Percentiles rank a stretch among this genome's conserved stretches.
Evolutionary conservation across 2,329 filamentous ascomycete genomes (phyloP).

Genomic region (Fusarium beomiforme): DNA sequence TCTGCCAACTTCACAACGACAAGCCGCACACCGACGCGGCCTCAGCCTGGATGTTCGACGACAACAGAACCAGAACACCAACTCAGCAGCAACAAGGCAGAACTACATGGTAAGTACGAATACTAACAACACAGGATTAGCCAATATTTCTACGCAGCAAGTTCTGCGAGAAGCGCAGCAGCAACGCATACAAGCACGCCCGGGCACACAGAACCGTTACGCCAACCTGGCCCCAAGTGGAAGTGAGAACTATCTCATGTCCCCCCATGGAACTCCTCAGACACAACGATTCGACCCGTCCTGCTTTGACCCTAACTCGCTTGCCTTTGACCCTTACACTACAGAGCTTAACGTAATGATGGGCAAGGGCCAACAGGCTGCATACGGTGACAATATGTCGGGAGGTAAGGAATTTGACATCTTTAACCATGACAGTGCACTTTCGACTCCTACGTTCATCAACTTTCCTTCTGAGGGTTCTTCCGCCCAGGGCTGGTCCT

Average conservation of each 20-base stretch:
- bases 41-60: constrained; percentile 82
- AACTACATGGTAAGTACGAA: constrained; percentile 59
- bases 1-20: constrained; percentile 62
- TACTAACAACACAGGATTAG: constrained; percentile 67
- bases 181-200: constrained; percentile 81
- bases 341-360: constrained; percentile 56
- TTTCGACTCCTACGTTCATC: constrained; percentile 62
- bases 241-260: constrained; percentile 67
- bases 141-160: constrained; percentile 71
- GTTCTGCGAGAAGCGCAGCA: constrained; percentile 90
- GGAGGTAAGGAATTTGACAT: constrained; percentile 60
- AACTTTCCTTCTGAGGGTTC: constrained; percentile 60
- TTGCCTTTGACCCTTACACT: constrained; percentile 60
- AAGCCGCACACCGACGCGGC: constrained; percentile 77
- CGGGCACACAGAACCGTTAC: constrained; percentile 64
- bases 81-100: constrained; percentile 44
- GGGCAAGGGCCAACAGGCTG: constrained; percentile 59
- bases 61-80: constrained; percentile 54
- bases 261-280: constrained; percentile 65
- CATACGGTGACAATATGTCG: constrained; percentile 54
- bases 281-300: constrained; percentile 62
- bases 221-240: constrained; percentile 47
- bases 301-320: constrained; percentile 55
- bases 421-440: constrained; percentile 57
- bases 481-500: constrained; percentile 59